Conservation (phyloP, 31 red algal species). For the Odonthalia washingtoniensis region DNA sequence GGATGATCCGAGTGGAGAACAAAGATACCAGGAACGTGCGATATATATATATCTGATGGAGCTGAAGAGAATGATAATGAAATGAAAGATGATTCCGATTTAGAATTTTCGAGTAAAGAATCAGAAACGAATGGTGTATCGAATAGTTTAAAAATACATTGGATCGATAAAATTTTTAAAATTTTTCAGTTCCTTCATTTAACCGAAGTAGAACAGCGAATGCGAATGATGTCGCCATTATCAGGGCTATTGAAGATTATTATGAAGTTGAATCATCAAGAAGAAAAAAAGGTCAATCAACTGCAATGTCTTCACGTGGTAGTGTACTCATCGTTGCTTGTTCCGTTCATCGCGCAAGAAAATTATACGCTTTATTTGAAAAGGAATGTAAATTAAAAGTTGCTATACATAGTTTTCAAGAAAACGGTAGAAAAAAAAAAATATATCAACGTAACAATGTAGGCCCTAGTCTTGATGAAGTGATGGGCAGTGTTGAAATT, state of each 20-base stretch:
- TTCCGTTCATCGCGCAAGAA: background rate
- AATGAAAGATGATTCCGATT: constrained; percentile 15
- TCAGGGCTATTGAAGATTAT: background rate
- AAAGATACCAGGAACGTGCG: too few species aligned
- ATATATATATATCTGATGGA: constrained; percentile 47
- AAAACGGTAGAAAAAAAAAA: background rate
- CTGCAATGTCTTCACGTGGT: background rate
- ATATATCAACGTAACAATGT: background rate
- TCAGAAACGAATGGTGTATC: background rate
- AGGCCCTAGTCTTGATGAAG: background rate
- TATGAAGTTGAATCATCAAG: background rate
- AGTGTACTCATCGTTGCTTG: background rate
- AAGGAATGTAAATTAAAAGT: background rate
- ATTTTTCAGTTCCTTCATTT: background rate
- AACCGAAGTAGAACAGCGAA: background rate
- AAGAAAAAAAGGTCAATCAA: background rate
- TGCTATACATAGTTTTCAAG: background rate
- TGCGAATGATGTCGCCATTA: background rate
- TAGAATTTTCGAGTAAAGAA: background rate
- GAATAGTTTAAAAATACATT: background rate
- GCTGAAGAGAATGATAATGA: background rate
- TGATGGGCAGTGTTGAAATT: background rate
- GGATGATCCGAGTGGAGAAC: too few species aligned
- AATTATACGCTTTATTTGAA: background rate
- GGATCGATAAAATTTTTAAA: background rate